Base-by-base conservation (phyloP, 805 yeast genomes). In the Candida krabiensis region DNA sequence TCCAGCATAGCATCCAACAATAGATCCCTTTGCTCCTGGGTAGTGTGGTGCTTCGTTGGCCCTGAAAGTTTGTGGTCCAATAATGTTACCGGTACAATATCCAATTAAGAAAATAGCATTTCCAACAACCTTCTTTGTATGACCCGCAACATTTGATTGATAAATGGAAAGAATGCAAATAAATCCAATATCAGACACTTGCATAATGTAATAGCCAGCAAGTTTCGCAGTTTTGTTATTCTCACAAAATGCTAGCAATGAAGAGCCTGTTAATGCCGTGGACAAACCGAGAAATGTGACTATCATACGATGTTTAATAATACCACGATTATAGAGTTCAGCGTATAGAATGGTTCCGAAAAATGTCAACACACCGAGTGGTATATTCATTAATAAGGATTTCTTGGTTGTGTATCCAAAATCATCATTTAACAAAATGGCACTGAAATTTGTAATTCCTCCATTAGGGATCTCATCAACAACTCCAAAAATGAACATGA, bases 61-160 rank as follows among this genome's bases (percentile, higher is more conserved):
- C 38, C 65, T 66, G 63, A 83, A 84, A 9, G 85, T 69, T 58
- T 82, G 87, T 5, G 90, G 87, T 4, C 89, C 89, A 35, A 79
- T 71, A 31, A 82, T 61, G 51, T 80, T 79, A 13, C 86, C 86
- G 28, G 75, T 72, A 34, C 86, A 78, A 52, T 80, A 83, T 4
- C 77, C 80, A 37, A 82, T 66, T 61, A 81, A 68, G 30, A 72
- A 71, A 19, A 76, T 58, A 11, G 80, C 79, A 37, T 75, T 74
- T n/a, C 78, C 73, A 9, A 74, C 66, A 44, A 77, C 65, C 50
- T 82, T 77, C 58, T 84, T 84, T 9, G 88, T 81, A 45, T 75
- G 75, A 4, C 91, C 91, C 5, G 86, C 76, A 18, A 79, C 71
- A 55, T 83, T 57, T 26, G 62, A 61, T n/a, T 49, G 50, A 26